Percentiles rank a stretch among this genome's conserved stretches.
phyloP scores from a whole-genome alignment of 139 green algal species.

The Asterochloris sp. region DNA sequence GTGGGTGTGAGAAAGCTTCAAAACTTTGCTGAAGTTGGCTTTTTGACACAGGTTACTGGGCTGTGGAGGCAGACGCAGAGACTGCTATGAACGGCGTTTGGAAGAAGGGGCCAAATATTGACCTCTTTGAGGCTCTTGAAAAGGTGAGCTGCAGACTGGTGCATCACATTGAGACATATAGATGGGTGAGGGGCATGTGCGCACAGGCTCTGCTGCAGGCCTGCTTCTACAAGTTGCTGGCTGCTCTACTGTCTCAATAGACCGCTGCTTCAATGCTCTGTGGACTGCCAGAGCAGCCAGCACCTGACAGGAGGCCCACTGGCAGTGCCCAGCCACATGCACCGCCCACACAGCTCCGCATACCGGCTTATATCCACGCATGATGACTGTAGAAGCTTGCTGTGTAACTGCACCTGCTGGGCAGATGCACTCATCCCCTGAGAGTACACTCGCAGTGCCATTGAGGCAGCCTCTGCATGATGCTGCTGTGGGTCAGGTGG shows the following conservation, averaged over 20 bases:
- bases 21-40: not conserved
- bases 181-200: not conserved
- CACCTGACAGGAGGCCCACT: not conserved
- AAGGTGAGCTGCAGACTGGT: conserved; percentile 9
- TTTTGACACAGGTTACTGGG: conserved; percentile 82
- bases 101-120: conserved; percentile 71
- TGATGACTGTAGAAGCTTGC: too few relatives aligned
- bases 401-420: too few relatives aligned
- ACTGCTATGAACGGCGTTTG: conserved; percentile 89
- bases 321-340: not conserved
- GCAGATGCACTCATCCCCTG: too few relatives aligned
- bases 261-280: not conserved
- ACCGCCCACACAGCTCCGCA: not conserved
- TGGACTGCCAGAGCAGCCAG: not conserved
- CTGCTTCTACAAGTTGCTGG: too few relatives aligned
- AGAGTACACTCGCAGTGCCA: too few relatives aligned
- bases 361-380: too few relatives aligned
- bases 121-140: conserved; percentile 73
- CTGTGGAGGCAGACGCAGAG: conserved; percentile 72
- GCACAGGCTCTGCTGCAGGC: too few relatives aligned
- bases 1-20: too few relatives aligned
- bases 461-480: too few relatives aligned
- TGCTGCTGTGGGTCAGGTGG: too few relatives aligned
- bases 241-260: too few relatives aligned
- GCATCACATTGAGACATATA: not conserved